These are phyloP conservation scores for Podospora sp. DNA, from an alignment of 495 filamentous ascomycete species.

Conservation along the genomic window DNA sequence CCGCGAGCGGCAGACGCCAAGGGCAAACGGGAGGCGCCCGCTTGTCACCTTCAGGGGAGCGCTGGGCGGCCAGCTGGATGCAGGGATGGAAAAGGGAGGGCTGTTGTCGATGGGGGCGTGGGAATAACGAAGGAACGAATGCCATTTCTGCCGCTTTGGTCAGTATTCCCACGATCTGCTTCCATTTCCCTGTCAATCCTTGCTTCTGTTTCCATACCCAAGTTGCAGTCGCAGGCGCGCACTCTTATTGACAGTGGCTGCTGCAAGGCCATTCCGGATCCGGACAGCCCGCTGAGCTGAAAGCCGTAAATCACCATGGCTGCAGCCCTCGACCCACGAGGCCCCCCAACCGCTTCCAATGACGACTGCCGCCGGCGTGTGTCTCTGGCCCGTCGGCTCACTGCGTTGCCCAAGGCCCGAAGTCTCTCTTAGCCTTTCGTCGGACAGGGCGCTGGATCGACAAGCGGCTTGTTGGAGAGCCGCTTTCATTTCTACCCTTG, in stretches of 20 bases:
- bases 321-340: background rate
- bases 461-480: background rate
- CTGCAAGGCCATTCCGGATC: slow-evolving; percentile 20
- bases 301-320: slow-evolving; percentile 18
- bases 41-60: background rate
- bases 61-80: background rate
- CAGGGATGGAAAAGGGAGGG: background rate
- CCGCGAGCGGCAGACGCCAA: background rate
- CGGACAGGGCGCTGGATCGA: background rate
- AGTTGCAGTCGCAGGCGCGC: no score
- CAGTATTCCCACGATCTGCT: no score
- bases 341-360: background rate
- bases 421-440: background rate
- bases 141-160: background rate
- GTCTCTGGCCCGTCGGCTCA: slow-evolving; percentile 8
- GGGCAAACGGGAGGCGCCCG: background rate
- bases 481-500: background rate
- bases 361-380: slow-evolving; percentile 10
- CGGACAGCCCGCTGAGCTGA: slow-evolving; percentile 26
- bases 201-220: no score
- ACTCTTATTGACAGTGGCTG: background rate
- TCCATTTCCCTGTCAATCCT: background rate
- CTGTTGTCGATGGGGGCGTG: background rate
- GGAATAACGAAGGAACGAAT: background rate
- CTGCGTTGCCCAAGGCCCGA: background rate